Evolutionary conservation across 257 asterid species (phyloP).

Genomic region (Solanum rostratum): DNA sequence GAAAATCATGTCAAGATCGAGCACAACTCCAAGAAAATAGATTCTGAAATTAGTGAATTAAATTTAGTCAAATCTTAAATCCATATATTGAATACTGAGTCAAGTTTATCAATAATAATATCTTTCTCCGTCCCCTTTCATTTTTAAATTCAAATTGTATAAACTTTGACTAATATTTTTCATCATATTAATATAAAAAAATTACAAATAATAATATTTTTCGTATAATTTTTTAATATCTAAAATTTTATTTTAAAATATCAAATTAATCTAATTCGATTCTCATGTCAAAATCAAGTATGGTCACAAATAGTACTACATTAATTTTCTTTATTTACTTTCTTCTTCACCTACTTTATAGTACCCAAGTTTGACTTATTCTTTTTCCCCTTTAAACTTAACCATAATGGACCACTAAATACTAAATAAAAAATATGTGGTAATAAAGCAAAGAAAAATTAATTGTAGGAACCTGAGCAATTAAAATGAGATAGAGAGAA

Average conservation of each 20-base stretch:
- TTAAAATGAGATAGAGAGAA: not conserved
- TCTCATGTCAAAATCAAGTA: not conserved
- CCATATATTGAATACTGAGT: fast-evolving
- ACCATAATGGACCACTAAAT: not conserved
- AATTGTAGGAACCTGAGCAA: not conserved
- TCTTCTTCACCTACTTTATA: not conserved
- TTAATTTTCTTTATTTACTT: not conserved
- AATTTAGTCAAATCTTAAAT: too few species aligned
- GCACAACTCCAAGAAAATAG: not conserved
- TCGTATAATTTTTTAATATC: too few species aligned
- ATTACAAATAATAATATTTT: too few species aligned
- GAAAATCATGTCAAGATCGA: not conserved
- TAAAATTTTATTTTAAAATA: too few species aligned
- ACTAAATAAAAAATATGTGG: not conserved
- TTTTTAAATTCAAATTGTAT: too few species aligned
- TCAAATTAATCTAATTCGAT: too few species aligned
- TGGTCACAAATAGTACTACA: not conserved
- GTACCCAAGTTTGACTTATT: not conserved
- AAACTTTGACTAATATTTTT: too few species aligned
- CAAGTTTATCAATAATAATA: not conserved
- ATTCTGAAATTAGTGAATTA: not conserved
- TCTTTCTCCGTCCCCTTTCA: too few species aligned
- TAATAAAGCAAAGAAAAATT: not conserved
- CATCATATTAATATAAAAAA: too few species aligned
- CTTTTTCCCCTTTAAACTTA: not conserved